Conservation (phyloP, 306 rosid species). For the Casuarina equisetifolia region DNA sequence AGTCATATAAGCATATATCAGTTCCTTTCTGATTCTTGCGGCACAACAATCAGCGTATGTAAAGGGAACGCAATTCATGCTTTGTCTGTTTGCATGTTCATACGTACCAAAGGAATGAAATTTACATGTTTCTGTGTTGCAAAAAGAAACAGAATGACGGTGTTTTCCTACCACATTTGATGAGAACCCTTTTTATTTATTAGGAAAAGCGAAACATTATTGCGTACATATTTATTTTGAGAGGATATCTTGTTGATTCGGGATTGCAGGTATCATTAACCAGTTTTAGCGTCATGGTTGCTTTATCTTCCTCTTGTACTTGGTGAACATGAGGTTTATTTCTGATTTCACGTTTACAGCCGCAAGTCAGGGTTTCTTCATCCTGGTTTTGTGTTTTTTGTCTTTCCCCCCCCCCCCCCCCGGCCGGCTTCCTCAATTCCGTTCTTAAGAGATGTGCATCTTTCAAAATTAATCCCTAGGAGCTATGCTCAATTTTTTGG, state of each 20-base stretch:
- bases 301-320: no score
- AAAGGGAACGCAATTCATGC: background rate
- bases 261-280: background rate
- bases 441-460: background rate
- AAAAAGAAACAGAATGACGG: no score
- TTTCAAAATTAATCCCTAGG: background rate
- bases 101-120: background rate
- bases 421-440: no score
- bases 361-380: background rate
- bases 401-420: no score
- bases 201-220: background rate
- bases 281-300: no score
- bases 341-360: background rate
- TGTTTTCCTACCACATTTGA: background rate
- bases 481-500: background rate
- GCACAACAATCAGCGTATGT: no score
- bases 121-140: background rate
- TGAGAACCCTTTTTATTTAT: background rate
- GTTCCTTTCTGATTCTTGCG: background rate
- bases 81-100: background rate
- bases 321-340: background rate
- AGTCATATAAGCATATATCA: background rate
- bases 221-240: background rate
- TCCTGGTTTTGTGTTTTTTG: background rate
- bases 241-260: background rate